Evolutionary conservation across 192 early-diverging fungal genomes (phyloP).

Genomic region (Chytriomyces sp.): DNA sequence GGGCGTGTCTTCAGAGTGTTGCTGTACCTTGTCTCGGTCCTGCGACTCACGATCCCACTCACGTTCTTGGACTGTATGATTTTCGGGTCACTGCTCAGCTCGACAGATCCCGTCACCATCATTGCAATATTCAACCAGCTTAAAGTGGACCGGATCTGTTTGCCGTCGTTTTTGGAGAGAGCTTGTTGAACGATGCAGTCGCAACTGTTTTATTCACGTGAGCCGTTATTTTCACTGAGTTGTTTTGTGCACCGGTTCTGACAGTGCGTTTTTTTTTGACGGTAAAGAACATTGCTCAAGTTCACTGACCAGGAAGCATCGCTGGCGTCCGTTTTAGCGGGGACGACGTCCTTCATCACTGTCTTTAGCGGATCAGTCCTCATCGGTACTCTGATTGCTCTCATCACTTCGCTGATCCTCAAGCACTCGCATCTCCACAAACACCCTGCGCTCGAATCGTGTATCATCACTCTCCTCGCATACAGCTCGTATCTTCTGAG

Average conservation of each 20-base stretch:
- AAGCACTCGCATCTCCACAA: slow-evolving; percentile 86
- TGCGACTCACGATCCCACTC: slow-evolving; percentile 73
- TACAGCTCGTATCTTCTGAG: slow-evolving; percentile 85
- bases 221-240: not conserved
- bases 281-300: slow-evolving; percentile 67
- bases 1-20: slow-evolving; percentile 50
- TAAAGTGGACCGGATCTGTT: slow-evolving; percentile 91
- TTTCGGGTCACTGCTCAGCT: slow-evolving; percentile 91
- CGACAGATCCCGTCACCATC: slow-evolving; percentile 97
- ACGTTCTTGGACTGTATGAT: slow-evolving; percentile 91
- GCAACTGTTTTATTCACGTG: slow-evolving; percentile 91
- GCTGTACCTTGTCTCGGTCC: slow-evolving; percentile 70
- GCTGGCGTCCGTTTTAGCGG: slow-evolving; percentile 34
- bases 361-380: slow-evolving; percentile 83
- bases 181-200: slow-evolving; percentile 94
- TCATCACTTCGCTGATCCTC: slow-evolving; percentile 80
- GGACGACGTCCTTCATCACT: slow-evolving; percentile 73
- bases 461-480: slow-evolving; percentile 82
- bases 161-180: slow-evolving; percentile 96
- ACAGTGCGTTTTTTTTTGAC: too few species aligned
- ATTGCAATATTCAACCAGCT: slow-evolving; percentile 93
- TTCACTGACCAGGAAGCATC: slow-evolving; percentile 65
- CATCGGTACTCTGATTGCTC: slow-evolving; percentile 81
- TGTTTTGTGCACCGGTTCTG: not conserved
- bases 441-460: slow-evolving; percentile 86